phyloP scores from a whole-genome alignment of 257 asterid genomes.

The Nicotiana tomentosiformis region DNA sequence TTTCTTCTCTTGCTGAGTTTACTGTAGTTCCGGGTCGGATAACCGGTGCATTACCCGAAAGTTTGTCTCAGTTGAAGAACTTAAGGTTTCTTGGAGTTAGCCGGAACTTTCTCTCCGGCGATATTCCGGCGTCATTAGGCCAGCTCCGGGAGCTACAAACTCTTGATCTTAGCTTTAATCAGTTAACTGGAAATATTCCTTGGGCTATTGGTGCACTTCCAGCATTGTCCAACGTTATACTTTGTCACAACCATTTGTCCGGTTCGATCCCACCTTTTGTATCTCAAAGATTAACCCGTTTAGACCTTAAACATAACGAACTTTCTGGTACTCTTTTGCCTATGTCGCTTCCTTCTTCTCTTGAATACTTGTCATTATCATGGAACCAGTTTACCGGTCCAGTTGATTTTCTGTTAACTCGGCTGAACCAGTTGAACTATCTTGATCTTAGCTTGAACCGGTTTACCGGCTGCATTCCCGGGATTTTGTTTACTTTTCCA shows the following conservation, averaged over 20 bases:
- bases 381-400: conserved; percentile 75
- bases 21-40: conserved; percentile 75
- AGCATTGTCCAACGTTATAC: conserved; percentile 44
- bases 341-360: conserved; percentile 55
- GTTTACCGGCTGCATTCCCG: conserved; percentile 70
- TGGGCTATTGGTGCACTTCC: conserved; percentile 39
- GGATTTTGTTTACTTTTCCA: conserved; percentile 48
- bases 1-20: conserved; percentile 50
- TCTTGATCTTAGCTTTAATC: conserved; percentile 79
- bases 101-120: conserved; percentile 55
- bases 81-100: conserved; percentile 50
- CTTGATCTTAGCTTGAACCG: conserved; percentile 77
- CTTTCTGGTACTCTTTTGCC: conserved; percentile 62
- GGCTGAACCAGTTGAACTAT: conserved; percentile 49
- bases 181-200: conserved; percentile 53
- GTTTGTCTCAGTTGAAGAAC: conserved; percentile 36
- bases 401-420: conserved; percentile 40
- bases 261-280: conserved; percentile 64
- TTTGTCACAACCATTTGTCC: conserved; percentile 50
- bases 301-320: conserved; percentile 71
- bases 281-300: conserved; percentile 57
- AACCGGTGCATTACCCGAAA: conserved; percentile 45
- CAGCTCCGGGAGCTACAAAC: conserved; percentile 47
- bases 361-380: conserved; percentile 64
- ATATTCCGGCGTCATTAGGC: conserved; percentile 48